phyloP scores from a whole-genome alignment of 352 stramenopile species.

The Phytophthora europaea region DNA sequence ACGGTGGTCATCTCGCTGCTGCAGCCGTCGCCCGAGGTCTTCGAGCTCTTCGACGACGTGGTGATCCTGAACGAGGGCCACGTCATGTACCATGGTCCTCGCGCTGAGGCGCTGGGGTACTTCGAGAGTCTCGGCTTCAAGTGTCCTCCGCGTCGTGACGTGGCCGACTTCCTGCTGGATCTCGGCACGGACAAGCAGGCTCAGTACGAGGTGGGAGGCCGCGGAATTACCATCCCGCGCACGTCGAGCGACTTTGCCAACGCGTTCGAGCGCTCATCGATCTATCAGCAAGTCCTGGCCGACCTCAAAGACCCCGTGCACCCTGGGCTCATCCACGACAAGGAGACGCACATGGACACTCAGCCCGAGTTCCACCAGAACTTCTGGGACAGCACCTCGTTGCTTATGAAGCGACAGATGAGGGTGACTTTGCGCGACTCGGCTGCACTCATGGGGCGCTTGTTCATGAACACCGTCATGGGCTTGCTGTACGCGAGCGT shows the following conservation, averaged over 20 bases:
- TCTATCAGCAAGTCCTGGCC: constrained; percentile 37
- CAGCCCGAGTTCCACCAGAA: constrained; percentile 22
- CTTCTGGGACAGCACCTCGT: constrained; percentile 13
- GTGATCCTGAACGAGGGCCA: constrained; percentile 92
- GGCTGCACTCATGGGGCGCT: constrained; percentile 39
- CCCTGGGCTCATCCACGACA: constrained; percentile 33
- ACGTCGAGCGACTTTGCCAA: constrained; percentile 29
- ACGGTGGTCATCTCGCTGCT: constrained; percentile 85
- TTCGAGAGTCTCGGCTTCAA: constrained; percentile 72
- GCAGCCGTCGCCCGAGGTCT: constrained; percentile 93
- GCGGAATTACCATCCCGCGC: neutral
- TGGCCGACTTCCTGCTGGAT: constrained; percentile 13
- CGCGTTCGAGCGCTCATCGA: constrained; percentile 27
- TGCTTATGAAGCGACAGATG: constrained; percentile 13
- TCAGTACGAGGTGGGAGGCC: constrained; percentile 35
- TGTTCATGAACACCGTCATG: constrained; percentile 49
- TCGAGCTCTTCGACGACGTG: constrained; percentile 94
- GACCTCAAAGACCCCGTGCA: constrained; percentile 24
- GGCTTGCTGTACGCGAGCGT: constrained; percentile 36
- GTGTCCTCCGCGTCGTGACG: constrained; percentile 9
- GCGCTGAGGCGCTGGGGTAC: constrained; percentile 56
- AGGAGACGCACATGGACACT: constrained; percentile 19
- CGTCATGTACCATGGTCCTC: constrained; percentile 89
- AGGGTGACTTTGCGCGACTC: constrained; percentile 16
- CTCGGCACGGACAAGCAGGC: constrained; percentile 30